Base-by-base conservation (phyloP, 441 rosid genomes). In the Mallotus japonicus region DNA sequence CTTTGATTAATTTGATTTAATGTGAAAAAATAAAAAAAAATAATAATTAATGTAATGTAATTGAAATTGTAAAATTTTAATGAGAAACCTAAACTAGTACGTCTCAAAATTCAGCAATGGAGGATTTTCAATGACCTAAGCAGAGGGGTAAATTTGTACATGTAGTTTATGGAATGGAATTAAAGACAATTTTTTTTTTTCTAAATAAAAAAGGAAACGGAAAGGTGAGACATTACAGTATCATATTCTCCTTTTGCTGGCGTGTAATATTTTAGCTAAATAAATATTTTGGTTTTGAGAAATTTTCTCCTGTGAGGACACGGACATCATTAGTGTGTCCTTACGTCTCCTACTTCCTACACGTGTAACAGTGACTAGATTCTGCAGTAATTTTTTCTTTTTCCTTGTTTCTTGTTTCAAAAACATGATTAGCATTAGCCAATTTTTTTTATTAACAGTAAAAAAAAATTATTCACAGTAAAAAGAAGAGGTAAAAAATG, bases 241-340 rank as follows among this genome's bases (percentile, higher is more conserved):
- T 40, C 65, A 69, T 51, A 59, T 63, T 67, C 62, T 75, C 75
- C 70, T 56, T 80, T 76, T 69, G 75, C 73, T 82, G 73, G 80
- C 75, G 20, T 15, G 42, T 44, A 44, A 72, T 74, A 55, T 81
- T 81, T 75, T 62, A 64, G 71, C 58, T 3, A 62, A n/a, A 34
- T 3, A 62, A n/a, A 34, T 47, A 19, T 70, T 70, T 58, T 62
- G 49, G 62, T 9, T 37, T 37, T 7, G 59, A 62, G 76, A 72
- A 47, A 44, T 20, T 9, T 56, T 74, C 58, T 0, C 7, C 62
- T 68, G 67, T 67, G 15, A 5, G 15, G 61, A 10, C 44, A 55
- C 46, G 65, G 6, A 77, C 15, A 71, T 42, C 60, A 22, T 67
- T 17, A 10, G 51, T 17, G 9, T 24, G 63, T 53, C 28, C n/a